These are phyloP conservation scores for Gymnopilus dilepis DNA, from an alignment of 768 basidiomycete genomes.

Conservation along the genomic window DNA sequence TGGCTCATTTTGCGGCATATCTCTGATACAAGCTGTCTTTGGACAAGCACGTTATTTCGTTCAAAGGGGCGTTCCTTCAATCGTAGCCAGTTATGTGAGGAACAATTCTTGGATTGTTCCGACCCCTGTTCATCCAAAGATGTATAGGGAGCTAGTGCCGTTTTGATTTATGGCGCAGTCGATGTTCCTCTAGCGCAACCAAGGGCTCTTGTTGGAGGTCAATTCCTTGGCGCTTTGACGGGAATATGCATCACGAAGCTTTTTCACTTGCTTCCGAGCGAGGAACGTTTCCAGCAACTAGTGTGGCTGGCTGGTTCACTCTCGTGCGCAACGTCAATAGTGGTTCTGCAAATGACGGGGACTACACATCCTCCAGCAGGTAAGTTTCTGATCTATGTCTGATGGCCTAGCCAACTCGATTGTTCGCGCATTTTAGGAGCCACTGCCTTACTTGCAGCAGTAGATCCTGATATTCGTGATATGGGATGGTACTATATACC, in stretches of 20 bases:
- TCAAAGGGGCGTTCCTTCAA: constrained; percentile 47
- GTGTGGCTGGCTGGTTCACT: constrained; percentile 56
- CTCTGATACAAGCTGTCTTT: constrained; percentile 55
- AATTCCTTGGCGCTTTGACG: constrained; percentile 52
- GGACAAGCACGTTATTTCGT: constrained; percentile 53
- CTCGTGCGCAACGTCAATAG: constrained; percentile 45
- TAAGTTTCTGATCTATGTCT: constrained; percentile 17
- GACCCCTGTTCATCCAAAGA: neutral
- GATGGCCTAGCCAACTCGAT: too few relatives aligned
- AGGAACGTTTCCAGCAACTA: constrained; percentile 46
- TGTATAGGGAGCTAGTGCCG: constrained; percentile 58
- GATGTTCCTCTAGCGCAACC: constrained; percentile 61
- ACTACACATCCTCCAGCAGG: constrained; percentile 63
- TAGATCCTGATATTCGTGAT: constrained; percentile 45
- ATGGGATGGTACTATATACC: constrained; percentile 61
- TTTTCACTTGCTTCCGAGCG: constrained; percentile 49
- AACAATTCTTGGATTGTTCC: neutral
- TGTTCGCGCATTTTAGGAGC: constrained; percentile 48
- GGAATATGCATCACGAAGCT: constrained; percentile 59
- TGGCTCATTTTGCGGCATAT: constrained; percentile 54
- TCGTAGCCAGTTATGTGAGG: constrained; percentile 55
- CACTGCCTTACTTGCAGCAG: constrained; percentile 55
- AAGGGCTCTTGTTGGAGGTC: constrained; percentile 54
- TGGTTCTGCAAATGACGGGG: constrained; percentile 56
- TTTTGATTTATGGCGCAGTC: constrained; percentile 58